Evolutionary conservation across 805 yeast species (phyloP).

Genomic region (Cyberlindnera xishuangbannaensis): DNA sequence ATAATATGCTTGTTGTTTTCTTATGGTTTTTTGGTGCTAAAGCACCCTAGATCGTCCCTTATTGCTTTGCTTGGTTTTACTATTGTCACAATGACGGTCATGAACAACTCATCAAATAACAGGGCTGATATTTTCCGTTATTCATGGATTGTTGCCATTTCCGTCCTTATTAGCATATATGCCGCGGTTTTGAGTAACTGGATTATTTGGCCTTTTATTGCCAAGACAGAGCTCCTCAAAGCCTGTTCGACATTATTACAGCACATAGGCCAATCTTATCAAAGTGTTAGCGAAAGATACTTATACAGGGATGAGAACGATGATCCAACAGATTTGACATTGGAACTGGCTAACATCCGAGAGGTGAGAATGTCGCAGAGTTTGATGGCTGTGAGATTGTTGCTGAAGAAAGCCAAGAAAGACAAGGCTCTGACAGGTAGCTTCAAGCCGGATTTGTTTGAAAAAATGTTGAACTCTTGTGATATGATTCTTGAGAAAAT

Average conservation of each 20-base stretch:
- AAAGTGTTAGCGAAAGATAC: slow-evolving; percentile 41
- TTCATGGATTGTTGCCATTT: slow-evolving; percentile 36
- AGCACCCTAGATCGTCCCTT: slow-evolving; percentile 39
- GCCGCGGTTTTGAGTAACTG: slow-evolving; percentile 35
- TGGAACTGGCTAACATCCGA: slow-evolving; percentile 38
- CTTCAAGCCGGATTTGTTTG: slow-evolving; percentile 31
- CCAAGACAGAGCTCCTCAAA: slow-evolving; percentile 35
- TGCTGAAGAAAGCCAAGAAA: slow-evolving; percentile 30
- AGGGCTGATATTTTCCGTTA: slow-evolving; percentile 29
- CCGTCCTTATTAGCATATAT: slow-evolving; percentile 34
- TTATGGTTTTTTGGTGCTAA: slow-evolving; percentile 29
- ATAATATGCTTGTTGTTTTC: slow-evolving; percentile 30
- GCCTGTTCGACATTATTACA: slow-evolving; percentile 35
- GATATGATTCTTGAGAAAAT: slow-evolving; percentile 35
- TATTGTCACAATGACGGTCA: slow-evolving; percentile 31
- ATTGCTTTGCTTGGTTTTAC: slow-evolving; percentile 37
- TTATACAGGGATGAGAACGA: slow-evolving; percentile 42
- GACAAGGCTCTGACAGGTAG: slow-evolving; percentile 33
- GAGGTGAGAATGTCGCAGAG: slow-evolving; percentile 44
- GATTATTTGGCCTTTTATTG: slow-evolving; percentile 44
- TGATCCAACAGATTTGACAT: slow-evolving; percentile 39
- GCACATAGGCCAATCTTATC: slow-evolving; percentile 41
- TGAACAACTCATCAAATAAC: slow-evolving; percentile 9
- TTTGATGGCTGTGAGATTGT: slow-evolving; percentile 32
- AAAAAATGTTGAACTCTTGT: slow-evolving; percentile 31